phyloP scores from a whole-genome alignment of 495 filamentous ascomycete genomes.

The Podospora sp. region DNA sequence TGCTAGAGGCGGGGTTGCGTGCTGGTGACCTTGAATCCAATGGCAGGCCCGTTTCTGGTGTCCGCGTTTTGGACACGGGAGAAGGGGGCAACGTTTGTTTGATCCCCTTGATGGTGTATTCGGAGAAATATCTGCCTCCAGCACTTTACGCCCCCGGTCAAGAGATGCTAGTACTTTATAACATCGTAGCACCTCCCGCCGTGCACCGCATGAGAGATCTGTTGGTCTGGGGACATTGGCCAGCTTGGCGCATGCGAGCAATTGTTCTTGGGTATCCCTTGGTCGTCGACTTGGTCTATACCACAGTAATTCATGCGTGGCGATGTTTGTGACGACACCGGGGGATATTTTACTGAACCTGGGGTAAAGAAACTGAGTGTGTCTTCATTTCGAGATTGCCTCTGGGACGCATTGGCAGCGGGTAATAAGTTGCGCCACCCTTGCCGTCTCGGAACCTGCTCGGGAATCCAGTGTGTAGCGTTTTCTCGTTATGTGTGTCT shows the following conservation, averaged over 20 bases:
- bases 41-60: no score
- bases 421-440: background rate
- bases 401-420: background rate
- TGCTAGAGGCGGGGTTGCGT: no score
- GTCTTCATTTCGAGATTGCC: background rate
- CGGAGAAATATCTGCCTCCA: background rate
- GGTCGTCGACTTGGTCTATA: background rate
- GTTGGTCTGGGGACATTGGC: background rate
- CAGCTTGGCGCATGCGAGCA: background rate
- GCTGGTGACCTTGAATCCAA: no score
- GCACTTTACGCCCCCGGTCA: background rate
- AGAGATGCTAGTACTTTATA: background rate
- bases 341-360: slow-evolving; percentile 5
- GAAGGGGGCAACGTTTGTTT: background rate
- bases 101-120: background rate
- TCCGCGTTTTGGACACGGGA: background rate
- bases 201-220: no score
- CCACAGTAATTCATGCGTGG: background rate
- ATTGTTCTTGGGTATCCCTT: background rate
- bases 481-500: slow-evolving; percentile 5
- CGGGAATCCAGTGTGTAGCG: background rate
- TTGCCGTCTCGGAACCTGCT: background rate
- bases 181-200: background rate
- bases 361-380: background rate
- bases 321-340: slow-evolving; percentile 1